Conservation (phyloP, 352 stramenopile genomes). For the Phytopythium helicoides region DNA sequence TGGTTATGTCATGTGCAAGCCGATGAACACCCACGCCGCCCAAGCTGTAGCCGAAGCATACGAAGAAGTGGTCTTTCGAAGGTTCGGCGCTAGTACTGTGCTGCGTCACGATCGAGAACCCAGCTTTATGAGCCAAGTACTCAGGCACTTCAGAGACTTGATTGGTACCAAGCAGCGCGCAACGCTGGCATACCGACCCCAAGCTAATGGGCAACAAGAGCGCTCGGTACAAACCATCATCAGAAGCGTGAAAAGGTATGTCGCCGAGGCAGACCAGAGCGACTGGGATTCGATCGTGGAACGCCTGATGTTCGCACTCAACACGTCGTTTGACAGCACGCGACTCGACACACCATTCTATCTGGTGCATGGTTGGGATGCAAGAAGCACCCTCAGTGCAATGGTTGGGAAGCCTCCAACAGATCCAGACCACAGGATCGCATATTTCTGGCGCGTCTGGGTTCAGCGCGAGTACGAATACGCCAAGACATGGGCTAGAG, state of each 20-base stretch:
- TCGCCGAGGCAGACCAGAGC: slow-evolving; percentile 3
- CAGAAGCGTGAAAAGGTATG: slow-evolving; percentile 1
- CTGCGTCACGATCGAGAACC: slow-evolving; percentile 11
- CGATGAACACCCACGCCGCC: slow-evolving; percentile 5
- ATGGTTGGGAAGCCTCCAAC: too few species aligned
- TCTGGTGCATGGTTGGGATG: slow-evolving; percentile 1
- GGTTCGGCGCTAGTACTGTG: slow-evolving; percentile 5
- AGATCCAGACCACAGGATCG: too few species aligned
- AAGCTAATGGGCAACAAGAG: slow-evolving; percentile 13
- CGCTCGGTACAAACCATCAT: slow-evolving; percentile 11
- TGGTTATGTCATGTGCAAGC: slow-evolving; percentile 7
- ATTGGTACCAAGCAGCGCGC: slow-evolving; percentile 2
- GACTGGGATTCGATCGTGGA: slow-evolving; percentile 7
- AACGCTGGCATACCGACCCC: slow-evolving; percentile 9
- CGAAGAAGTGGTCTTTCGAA: slow-evolving; percentile 8
- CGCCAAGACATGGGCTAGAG: too few species aligned
- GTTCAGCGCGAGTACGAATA: too few species aligned
- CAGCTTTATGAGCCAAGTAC: slow-evolving; percentile 13
- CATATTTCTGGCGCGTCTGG: too few species aligned
- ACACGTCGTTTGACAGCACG: slow-evolving; percentile 1
- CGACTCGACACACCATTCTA: neutral
- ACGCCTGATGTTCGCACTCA: neutral
- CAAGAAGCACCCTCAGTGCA: neutral
- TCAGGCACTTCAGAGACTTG: slow-evolving; percentile 9
- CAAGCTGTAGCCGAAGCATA: slow-evolving; percentile 9